Conservation (phyloP, 2,329 filamentous ascomycete species). For the Fusarium armeniacum region DNA sequence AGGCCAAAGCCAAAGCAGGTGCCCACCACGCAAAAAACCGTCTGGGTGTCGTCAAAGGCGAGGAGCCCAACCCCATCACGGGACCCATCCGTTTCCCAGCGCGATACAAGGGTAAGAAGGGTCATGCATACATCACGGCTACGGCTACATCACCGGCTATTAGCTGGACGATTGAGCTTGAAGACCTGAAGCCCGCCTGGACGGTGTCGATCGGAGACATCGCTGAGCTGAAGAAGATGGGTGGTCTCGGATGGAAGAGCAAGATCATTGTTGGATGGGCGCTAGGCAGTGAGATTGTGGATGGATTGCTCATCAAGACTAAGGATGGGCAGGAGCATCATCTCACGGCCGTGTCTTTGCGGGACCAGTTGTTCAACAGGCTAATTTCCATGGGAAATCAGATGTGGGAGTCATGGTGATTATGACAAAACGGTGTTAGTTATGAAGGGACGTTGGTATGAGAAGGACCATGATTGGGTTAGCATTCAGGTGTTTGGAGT, state of each 20-base stretch:
- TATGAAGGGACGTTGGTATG: too few species aligned
- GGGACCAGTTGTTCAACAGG: slow-evolving; percentile 87
- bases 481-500: slow-evolving; percentile 17
- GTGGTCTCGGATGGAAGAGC: slow-evolving; percentile 86
- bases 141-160: slow-evolving; percentile 77
- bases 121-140: slow-evolving; percentile 77
- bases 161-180: slow-evolving; percentile 70
- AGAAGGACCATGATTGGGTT: not conserved
- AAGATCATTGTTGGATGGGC: slow-evolving; percentile 87
- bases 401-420: slow-evolving; percentile 84
- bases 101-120: slow-evolving; percentile 77
- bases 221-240: slow-evolving; percentile 80
- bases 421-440: too few species aligned
- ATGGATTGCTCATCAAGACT: slow-evolving; percentile 78
- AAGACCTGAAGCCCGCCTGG: slow-evolving; percentile 73
- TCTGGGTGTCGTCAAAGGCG: slow-evolving; percentile 73
- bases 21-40: slow-evolving; percentile 75
- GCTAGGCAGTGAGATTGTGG: slow-evolving; percentile 78
- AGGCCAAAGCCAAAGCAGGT: slow-evolving; percentile 73
- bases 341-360: slow-evolving; percentile 77
- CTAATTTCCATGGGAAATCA: slow-evolving; percentile 81
- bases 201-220: slow-evolving; percentile 79
- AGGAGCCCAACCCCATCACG: slow-evolving; percentile 59
- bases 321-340: slow-evolving; percentile 67
- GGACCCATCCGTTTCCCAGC: slow-evolving; percentile 85